Base-by-base conservation (phyloP, 2,329 filamentous ascomycete genomes). In the Aspergillus ochraceoroseus region DNA sequence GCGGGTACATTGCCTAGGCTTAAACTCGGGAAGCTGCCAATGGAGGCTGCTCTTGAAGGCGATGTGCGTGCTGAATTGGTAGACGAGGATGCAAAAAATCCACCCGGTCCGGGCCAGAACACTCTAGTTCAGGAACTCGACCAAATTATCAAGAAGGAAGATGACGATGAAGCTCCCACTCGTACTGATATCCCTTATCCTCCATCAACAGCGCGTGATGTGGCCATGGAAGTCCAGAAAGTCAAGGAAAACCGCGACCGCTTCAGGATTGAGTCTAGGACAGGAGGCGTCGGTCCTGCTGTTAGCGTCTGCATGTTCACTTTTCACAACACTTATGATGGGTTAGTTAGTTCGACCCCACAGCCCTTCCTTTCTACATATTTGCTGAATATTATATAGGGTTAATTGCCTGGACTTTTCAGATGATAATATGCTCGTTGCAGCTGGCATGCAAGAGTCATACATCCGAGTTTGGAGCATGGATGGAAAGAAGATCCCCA, bases 291-390 rank as follows among this genome's bases (percentile, higher is more conserved):
- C 35, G 87, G 89, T 9, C 80, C 87, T 39, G 82, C 82, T 17
- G 75, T 95, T 44, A 94, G 88, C 56, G 83, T 94, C 15, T 92
- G 87, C 71, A 96, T 96, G 85, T 95, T 94, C 62, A 98, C 92
- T 0, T 95, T 96, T 59, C 92, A 98, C 71, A 98, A 98, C 64
- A 94, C 87, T 0, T 82, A 88, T 48, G 88, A 94, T 64, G 85
- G 80, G 87, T 89, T 69, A 71, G 79, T 48, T 12, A 19, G 7
- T 29, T 46, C 45, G 38, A 41, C 44, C 7, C 7, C 7, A 28
- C 8, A 15, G 2, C 4, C 12, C 3, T 8, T 5, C 5, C 2
- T 35, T 11, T 23, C 29, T 12, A 19, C 12, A n/a, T n/a, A 7
- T 27, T 37, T 44, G 34, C 54, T 64, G 44, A 64, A 46, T 34